These are phyloP conservation scores for Aureobasidium melanogenum DNA, from an alignment of 2,329 filamentous ascomycete genomes.

Conservation along the genomic window DNA sequence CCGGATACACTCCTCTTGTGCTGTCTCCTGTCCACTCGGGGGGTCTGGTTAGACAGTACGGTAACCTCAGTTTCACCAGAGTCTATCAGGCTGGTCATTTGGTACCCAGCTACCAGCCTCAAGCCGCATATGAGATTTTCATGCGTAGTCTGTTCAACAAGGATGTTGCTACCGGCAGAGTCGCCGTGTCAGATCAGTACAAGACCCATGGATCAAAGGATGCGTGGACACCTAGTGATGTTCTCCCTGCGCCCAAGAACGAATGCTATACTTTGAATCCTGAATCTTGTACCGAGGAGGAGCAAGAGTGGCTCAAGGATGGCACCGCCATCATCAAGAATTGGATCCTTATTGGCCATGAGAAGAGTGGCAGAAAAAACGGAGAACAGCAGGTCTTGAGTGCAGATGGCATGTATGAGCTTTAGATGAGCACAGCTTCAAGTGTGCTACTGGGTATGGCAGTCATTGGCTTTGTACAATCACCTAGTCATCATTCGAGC, in stretches of 20 bases:
- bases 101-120: slow-evolving; percentile 29
- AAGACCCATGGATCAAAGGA: slow-evolving; percentile 20
- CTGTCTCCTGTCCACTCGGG: slow-evolving; percentile 21
- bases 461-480: background rate
- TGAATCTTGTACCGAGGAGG: slow-evolving; percentile 20
- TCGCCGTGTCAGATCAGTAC: slow-evolving; percentile 17
- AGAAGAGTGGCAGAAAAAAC: background rate
- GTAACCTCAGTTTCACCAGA: slow-evolving; percentile 34
- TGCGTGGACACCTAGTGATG: slow-evolving; percentile 25
- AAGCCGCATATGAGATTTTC: slow-evolving; percentile 31
- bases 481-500: background rate
- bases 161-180: slow-evolving; percentile 28
- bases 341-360: slow-evolving; percentile 22
- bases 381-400: background rate
- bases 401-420: background rate
- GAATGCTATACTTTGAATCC: slow-evolving; percentile 21
- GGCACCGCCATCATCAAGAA: slow-evolving; percentile 24
- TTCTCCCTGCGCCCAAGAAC: slow-evolving; percentile 19
- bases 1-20: slow-evolving; percentile 37
- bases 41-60: slow-evolving; percentile 27
- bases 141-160: slow-evolving; percentile 25
- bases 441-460: background rate
- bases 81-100: slow-evolving; percentile 45
- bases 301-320: slow-evolving; percentile 21
- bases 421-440: background rate